Percentiles rank a stretch among this genome's conserved stretches.
phyloP scores from a whole-genome alignment of 768 basidiomycete genomes.

The Naganishia friedmannii region DNA sequence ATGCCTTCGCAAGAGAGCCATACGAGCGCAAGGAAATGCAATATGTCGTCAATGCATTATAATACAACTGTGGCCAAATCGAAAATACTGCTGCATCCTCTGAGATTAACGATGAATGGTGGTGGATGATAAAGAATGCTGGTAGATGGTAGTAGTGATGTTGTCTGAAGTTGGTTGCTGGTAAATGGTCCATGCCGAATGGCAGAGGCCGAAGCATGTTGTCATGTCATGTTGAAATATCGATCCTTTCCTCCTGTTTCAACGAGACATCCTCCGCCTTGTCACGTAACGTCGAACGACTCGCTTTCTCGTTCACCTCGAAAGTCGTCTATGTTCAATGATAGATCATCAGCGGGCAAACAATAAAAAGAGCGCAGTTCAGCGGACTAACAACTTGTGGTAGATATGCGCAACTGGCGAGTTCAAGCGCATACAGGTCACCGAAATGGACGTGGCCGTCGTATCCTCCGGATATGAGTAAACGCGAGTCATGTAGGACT shows the following conservation, averaged over 20 bases:
- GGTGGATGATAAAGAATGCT: no score
- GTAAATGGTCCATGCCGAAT: not conserved
- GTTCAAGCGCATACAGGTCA: slow-evolving; percentile 79
- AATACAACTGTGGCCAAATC: not conserved
- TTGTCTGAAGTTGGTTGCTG: no score
- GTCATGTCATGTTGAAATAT: not conserved
- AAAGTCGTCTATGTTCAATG: not conserved
- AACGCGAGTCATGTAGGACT: slow-evolving; percentile 73
- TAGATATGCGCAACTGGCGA: slow-evolving; percentile 81
- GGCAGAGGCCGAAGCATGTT: not conserved
- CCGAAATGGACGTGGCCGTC: slow-evolving; percentile 65
- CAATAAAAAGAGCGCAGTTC: no score
- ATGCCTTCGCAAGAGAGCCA: not conserved
- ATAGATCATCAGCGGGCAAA: no score
- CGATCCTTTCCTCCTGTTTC: not conserved
- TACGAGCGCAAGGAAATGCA: not conserved
- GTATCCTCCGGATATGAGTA: slow-evolving; percentile 81
- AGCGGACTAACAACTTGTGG: slow-evolving; percentile 63
- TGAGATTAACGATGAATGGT: no score
- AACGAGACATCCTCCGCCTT: not conserved
- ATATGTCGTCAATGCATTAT: not conserved
- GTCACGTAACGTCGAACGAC: not conserved
- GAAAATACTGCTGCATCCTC: not conserved
- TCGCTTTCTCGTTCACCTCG: slow-evolving; percentile 15
- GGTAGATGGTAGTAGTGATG: no score